phyloP scores from a whole-genome alignment of 495 filamentous ascomycete species.

The Durotheca rogersii region DNA sequence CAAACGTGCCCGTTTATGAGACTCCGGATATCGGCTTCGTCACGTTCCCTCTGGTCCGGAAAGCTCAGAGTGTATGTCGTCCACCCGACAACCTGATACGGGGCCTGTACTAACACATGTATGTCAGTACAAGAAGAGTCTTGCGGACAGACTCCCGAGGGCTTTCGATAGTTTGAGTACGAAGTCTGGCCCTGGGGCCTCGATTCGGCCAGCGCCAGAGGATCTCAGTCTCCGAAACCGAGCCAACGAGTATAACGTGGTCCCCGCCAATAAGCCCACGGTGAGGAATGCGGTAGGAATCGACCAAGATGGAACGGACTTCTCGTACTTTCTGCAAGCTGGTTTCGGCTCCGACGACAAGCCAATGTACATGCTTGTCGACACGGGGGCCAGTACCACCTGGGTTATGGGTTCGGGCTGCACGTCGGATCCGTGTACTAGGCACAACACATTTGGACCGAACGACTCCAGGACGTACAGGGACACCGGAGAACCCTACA shows the following conservation, averaged over 20 bases:
- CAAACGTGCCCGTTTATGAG: neutral
- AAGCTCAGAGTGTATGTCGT: slow-evolving; percentile 23
- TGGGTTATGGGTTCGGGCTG: slow-evolving; percentile 77
- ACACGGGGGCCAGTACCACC: slow-evolving; percentile 74
- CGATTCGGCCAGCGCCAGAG: slow-evolving; percentile 1
- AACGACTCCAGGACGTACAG: slow-evolving; percentile 59
- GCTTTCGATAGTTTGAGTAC: slow-evolving; percentile 18
- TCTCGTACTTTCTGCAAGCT: slow-evolving; percentile 73
- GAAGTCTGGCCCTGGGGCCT: slow-evolving; percentile 20
- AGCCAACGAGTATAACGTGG: slow-evolving; percentile 57
- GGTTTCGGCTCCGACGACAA: slow-evolving; percentile 64
- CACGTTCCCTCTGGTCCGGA: slow-evolving; percentile 33
- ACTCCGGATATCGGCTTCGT: slow-evolving; percentile 23
- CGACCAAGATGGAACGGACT: slow-evolving; percentile 74
- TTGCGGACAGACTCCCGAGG: slow-evolving; percentile 16
- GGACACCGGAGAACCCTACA: slow-evolving; percentile 50
- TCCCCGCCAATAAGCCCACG: slow-evolving; percentile 54
- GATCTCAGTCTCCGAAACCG: slow-evolving; percentile 31
- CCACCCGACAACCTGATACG: neutral
- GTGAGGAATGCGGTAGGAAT: slow-evolving; percentile 61
- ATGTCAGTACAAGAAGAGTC: slow-evolving; percentile 7
- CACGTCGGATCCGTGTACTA: slow-evolving; percentile 57
- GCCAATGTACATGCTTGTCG: slow-evolving; percentile 70
- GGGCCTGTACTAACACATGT: slow-evolving; percentile 11
- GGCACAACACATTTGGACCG: slow-evolving; percentile 66